These are phyloP conservation scores for Laguncularia racemosa DNA, from an alignment of 345 rosid species.

Conservation along the genomic window DNA sequence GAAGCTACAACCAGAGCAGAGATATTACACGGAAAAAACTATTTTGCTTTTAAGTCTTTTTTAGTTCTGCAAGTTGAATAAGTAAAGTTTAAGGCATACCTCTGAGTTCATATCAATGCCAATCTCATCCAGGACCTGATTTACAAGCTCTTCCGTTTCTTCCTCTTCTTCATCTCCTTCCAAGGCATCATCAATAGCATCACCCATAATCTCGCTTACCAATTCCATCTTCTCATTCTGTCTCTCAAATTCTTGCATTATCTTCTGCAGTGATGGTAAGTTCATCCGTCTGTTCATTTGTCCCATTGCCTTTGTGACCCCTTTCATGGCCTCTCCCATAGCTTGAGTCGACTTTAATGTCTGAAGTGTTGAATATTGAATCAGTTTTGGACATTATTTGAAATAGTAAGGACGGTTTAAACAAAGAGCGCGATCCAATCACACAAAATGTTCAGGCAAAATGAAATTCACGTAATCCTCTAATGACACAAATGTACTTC, in stretches of 20 bases:
- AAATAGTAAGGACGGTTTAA: not conserved
- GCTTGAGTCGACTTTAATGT: conserved; percentile 87
- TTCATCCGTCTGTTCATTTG: conserved; percentile 93
- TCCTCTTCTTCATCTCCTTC: conserved; percentile 94
- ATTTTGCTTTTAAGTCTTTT: not conserved
- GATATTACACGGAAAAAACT: not conserved
- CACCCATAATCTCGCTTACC: conserved; percentile 86
- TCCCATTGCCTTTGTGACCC: conserved; percentile 94
- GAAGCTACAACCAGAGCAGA: conserved; percentile 35
- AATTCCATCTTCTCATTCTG: conserved; percentile 91
- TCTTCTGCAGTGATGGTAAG: conserved; percentile 75
- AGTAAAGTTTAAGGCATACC: conserved; percentile 26
- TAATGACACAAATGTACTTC: not conserved
- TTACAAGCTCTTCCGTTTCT: conserved; percentile 82
- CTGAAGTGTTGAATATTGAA: conserved; percentile 17
- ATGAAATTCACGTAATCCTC: not conserved
- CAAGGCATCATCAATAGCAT: conserved; percentile 84
- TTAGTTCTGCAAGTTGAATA: not conserved
- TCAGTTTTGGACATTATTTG: not conserved
- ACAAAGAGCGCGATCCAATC: too few relatives aligned
- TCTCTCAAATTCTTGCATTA: conserved; percentile 84
- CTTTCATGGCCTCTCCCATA: conserved; percentile 94
- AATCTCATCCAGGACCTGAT: conserved; percentile 87
- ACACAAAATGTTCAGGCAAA: too few relatives aligned
- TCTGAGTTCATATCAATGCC: conserved; percentile 81